Evolutionary conservation across 441 rosid genomes (phyloP).

Genomic region (Pelargonium cotyledonis): DNA sequence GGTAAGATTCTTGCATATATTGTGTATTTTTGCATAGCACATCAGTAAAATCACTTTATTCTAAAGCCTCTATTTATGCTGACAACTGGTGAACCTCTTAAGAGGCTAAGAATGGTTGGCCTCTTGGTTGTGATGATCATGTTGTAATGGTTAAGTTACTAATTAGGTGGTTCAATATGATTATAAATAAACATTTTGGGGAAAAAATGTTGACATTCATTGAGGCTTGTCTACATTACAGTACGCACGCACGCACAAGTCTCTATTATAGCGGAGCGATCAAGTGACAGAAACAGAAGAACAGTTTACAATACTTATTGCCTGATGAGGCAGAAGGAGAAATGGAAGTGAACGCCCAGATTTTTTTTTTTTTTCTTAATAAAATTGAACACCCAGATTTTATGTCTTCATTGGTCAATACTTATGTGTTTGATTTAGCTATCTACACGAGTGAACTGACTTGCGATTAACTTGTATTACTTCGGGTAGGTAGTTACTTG

Average conservation of each 20-base stretch:
- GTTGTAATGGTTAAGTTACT: not conserved
- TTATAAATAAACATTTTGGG: no score
- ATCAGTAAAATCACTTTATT: not conserved
- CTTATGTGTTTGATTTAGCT: not conserved
- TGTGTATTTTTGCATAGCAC: not conserved
- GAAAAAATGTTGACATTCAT: not conserved
- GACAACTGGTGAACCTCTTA: not conserved
- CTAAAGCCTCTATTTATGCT: not conserved
- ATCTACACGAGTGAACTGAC: not conserved
- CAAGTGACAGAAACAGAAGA: no score
- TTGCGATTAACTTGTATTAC: not conserved
- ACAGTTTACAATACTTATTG: no score
- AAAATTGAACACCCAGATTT: not conserved
- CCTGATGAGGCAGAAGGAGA: no score
- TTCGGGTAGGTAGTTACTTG: not conserved
- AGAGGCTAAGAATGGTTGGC: not conserved
- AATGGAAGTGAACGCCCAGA: not conserved
- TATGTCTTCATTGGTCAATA: not conserved
- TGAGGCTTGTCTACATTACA: not conserved
- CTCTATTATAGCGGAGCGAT: no score
- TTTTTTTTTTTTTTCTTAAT: no score
- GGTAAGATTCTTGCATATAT: conserved; percentile 34
- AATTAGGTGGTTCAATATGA: no score
- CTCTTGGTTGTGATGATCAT: not conserved
- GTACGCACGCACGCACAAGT: not conserved